phyloP scores from a whole-genome alignment of 306 rosid genomes.

The Trifolium pratense region DNA sequence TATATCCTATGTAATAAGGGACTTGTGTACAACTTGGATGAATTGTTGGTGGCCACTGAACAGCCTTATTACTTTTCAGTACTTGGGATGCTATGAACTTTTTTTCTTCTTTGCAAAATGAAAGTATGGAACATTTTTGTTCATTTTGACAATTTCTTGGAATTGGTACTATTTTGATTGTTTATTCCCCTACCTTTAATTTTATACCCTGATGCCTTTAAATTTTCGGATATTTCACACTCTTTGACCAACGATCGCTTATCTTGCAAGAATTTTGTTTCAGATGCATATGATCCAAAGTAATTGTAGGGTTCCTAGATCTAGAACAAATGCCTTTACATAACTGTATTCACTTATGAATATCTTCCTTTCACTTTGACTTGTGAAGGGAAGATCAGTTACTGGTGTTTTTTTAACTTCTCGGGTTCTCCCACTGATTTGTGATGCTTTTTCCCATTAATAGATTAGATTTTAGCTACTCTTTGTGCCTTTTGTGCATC shows the following conservation, averaged over 20 bases:
- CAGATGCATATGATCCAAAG: background rate
- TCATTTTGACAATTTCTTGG: no score
- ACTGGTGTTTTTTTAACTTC: background rate
- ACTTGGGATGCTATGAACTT: no score
- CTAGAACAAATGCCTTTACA: background rate
- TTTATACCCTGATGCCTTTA: no score
- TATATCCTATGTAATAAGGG: slow-evolving; percentile 8
- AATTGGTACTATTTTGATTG: no score
- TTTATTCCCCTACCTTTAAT: no score
- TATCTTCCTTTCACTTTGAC: background rate
- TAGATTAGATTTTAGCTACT: background rate
- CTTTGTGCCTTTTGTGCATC: background rate
- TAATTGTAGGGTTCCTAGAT: slow-evolving; percentile 11
- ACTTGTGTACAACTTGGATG: background rate
- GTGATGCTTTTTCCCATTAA: background rate
- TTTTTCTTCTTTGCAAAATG: no score
- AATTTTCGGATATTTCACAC: no score
- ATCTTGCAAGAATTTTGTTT: slow-evolving; percentile 3
- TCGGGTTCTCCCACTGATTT: background rate
- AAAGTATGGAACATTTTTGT: no score
- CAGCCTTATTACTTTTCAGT: no score
- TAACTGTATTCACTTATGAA: background rate
- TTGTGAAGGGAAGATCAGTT: background rate
- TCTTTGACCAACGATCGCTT: no score
- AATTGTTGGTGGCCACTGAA: no score